Conservation (phyloP, 2,329 filamentous ascomycete genomes). For the Fusarium albidum region DNA sequence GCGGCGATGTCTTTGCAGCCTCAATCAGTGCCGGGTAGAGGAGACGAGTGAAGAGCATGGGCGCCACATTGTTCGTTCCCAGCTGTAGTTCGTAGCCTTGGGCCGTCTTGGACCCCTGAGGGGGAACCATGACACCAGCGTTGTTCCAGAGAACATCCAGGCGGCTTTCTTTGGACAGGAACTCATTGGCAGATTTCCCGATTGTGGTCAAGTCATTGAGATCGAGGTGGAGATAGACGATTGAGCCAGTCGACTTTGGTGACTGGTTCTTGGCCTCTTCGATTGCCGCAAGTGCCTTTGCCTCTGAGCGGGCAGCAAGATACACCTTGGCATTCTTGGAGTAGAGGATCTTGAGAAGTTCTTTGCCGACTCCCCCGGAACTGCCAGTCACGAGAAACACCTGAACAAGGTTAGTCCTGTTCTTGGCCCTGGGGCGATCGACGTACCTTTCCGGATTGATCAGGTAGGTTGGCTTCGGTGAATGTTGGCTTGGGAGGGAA, state of each 20-base stretch:
- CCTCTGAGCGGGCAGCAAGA: slow-evolving; percentile 54
- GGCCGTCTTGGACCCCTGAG: slow-evolving; percentile 45
- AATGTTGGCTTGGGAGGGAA: too few relatives aligned
- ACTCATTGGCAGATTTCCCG: slow-evolving; percentile 47
- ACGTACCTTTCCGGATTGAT: neutral
- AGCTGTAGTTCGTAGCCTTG: slow-evolving; percentile 52
- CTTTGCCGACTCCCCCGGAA: slow-evolving; percentile 54
- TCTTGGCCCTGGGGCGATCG: neutral
- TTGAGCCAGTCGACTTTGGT: slow-evolving; percentile 42
- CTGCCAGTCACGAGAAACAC: slow-evolving; percentile 59
- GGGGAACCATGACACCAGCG: slow-evolving; percentile 51
- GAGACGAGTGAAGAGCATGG: slow-evolving; percentile 49
- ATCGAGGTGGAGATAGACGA: slow-evolving; percentile 48
- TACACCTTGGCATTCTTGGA: slow-evolving; percentile 60
- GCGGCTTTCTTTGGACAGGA: slow-evolving; percentile 46
- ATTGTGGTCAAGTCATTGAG: slow-evolving; percentile 52
- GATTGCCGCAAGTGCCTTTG: slow-evolving; percentile 54
- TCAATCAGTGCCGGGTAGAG: slow-evolving; percentile 30
- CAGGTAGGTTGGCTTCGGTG: neutral
- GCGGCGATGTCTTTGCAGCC: slow-evolving; percentile 42
- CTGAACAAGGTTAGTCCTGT: slow-evolving; percentile 18
- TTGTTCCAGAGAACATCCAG: slow-evolving; percentile 55
- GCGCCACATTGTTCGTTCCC: slow-evolving; percentile 49
- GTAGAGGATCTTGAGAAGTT: slow-evolving; percentile 61
- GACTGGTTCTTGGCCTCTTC: slow-evolving; percentile 46